phyloP scores from a whole-genome alignment of 208 protist genomes.

The Leishmania major region DNA sequence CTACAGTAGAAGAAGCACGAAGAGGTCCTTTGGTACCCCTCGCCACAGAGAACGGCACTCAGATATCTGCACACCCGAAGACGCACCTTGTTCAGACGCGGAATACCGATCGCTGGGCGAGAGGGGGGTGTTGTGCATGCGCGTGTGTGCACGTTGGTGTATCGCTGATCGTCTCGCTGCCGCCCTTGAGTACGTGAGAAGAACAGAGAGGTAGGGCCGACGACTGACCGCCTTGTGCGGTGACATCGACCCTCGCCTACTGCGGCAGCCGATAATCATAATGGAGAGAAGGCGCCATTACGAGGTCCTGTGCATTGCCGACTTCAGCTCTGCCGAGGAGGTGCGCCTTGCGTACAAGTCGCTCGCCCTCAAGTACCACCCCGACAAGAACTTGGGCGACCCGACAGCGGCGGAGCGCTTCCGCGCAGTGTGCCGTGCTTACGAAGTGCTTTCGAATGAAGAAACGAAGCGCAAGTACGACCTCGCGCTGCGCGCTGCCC shows the following conservation, averaged over 20 bases:
- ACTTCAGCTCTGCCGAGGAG: constrained; percentile 84
- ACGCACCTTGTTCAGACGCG: neutral
- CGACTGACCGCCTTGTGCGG: neutral
- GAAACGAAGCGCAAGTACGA: constrained; percentile 97
- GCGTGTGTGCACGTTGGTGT: neutral
- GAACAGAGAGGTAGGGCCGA: neutral
- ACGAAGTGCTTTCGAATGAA: constrained; percentile 95
- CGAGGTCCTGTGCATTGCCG: constrained; percentile 78
- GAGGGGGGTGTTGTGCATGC: neutral
- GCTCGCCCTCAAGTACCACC: constrained; percentile 95
- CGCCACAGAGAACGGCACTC: neutral
- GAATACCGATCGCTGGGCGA: neutral
- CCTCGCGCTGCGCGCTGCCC: constrained; percentile 71
- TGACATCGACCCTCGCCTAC: neutral
- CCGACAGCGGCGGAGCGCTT: constrained; percentile 85
- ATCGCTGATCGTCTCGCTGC: neutral
- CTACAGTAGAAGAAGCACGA: neutral
- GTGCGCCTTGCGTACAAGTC: constrained; percentile 94
- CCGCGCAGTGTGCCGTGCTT: constrained; percentile 92
- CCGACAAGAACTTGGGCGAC: constrained; percentile 94
- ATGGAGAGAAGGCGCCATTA: constrained; percentile 65
- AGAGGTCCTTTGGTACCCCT: neutral
- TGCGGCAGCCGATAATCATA: neutral
- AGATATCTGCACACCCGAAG: neutral
- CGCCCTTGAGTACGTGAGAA: neutral